Conservation (phyloP, 2,329 filamentous ascomycete genomes). For the Chaetomium strumarium region DNA sequence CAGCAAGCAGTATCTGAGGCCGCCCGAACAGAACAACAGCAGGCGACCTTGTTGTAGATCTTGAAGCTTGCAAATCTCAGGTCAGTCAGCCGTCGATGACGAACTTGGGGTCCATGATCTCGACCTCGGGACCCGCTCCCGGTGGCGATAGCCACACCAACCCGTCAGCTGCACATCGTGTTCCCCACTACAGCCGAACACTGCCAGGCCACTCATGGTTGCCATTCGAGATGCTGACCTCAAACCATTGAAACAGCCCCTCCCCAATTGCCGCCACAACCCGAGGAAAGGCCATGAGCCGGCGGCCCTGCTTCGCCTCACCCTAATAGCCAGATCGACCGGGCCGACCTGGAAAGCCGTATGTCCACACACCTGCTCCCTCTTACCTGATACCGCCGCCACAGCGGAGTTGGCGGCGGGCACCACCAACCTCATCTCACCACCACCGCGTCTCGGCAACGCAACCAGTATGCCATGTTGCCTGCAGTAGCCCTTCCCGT, state of each 20-base stretch:
- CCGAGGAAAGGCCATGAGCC: conserved; percentile 23
- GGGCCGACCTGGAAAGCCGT: conserved; percentile 11
- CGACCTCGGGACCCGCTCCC: conserved; percentile 12
- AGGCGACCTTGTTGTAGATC: neutral
- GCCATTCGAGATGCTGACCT: conserved; percentile 14
- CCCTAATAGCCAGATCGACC: conserved; percentile 10
- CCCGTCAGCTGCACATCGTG: conserved; percentile 16
- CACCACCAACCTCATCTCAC: neutral
- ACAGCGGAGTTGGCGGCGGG: neutral
- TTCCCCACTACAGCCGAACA: conserved; percentile 10
- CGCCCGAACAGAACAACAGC: neutral
- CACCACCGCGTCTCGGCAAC: conserved; percentile 4
- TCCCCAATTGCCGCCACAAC: conserved; percentile 24
- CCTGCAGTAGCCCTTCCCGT: conserved; percentile 8
- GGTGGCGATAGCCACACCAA: conserved; percentile 19
- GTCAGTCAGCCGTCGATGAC: neutral
- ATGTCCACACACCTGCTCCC: conserved; percentile 15
- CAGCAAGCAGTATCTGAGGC: neutral
- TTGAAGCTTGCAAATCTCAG: conserved; percentile 4
- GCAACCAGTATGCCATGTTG: conserved; percentile 18
- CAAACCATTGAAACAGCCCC: conserved; percentile 14
- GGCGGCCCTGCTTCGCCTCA: conserved; percentile 19
- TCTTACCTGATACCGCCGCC: conserved; percentile 5
- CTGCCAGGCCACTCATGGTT: conserved; percentile 5
- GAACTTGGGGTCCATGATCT: conserved; percentile 8